Conservation (phyloP, 768 basidiomycete genomes). For the Dioszegia crocea region DNA sequence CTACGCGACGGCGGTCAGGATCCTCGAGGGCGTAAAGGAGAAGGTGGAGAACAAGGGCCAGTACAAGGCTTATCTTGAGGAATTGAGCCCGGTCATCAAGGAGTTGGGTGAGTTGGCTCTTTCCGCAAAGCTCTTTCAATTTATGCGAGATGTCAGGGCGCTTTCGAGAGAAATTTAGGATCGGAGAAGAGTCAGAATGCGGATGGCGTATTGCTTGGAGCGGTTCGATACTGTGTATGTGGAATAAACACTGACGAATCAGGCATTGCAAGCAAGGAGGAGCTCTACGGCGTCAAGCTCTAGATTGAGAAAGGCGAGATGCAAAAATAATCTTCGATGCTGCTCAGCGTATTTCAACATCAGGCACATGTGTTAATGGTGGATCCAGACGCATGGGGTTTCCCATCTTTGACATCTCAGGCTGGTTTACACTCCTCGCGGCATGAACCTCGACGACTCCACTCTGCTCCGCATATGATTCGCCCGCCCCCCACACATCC, state of each 20-base stretch:
- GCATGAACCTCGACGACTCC: no score
- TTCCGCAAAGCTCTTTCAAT: no score
- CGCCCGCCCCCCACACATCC: not conserved
- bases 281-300: slow-evolving; percentile 54
- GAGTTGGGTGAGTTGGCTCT: slow-evolving; percentile 68
- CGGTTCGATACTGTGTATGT: no score
- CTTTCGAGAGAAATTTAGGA: no score
- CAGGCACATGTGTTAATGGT: no score
- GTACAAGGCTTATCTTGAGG: slow-evolving; percentile 87
- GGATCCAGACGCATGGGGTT: no score
- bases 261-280: slow-evolving; percentile 65
- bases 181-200: no score
- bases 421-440: no score
- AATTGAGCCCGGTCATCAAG: slow-evolving; percentile 78
- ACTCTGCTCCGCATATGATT: not conserved
- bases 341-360: no score
- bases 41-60: slow-evolving; percentile 97
- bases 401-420: no score
- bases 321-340: not conserved
- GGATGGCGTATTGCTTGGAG: no score
- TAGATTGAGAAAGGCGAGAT: slow-evolving; percentile 3
- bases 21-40: slow-evolving; percentile 92
- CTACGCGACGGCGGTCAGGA: slow-evolving; percentile 91
- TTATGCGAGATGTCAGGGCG: no score
- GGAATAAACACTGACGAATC: not conserved